These are phyloP conservation scores for Ceratocystis eucalypticola DNA, from an alignment of 2,329 filamentous ascomycete genomes.

Conservation along the genomic window DNA sequence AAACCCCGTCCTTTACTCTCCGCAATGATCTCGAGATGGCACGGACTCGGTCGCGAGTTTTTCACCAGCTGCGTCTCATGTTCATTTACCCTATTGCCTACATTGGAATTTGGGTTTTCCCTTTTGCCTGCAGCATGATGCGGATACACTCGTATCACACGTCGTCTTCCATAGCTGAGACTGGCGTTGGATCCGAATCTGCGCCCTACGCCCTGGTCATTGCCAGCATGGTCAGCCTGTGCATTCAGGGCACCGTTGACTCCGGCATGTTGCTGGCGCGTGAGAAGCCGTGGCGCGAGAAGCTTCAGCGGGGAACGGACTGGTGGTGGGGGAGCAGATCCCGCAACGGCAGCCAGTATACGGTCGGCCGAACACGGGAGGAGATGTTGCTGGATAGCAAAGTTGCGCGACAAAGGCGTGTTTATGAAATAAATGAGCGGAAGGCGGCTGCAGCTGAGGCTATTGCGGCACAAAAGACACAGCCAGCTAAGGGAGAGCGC, in stretches of 20 bases:
- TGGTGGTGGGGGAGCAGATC: slow-evolving; percentile 19
- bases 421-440: slow-evolving; percentile 32
- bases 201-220: slow-evolving; percentile 42
- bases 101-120: slow-evolving; percentile 56
- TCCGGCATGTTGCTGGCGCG: slow-evolving; percentile 53
- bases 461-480: slow-evolving; percentile 21
- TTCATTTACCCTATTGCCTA: slow-evolving; percentile 69
- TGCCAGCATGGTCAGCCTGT: slow-evolving; percentile 43
- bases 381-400: slow-evolving; percentile 40
- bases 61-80: slow-evolving; percentile 54
- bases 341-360: slow-evolving; percentile 18
- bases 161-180: slow-evolving; percentile 20
- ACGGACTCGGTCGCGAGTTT: slow-evolving; percentile 40
- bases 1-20: slow-evolving; percentile 12
- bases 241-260: slow-evolving; percentile 54
- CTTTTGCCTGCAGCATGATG: slow-evolving; percentile 51
- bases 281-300: slow-evolving; percentile 47
- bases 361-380: slow-evolving; percentile 36
- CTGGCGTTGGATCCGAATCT: slow-evolving; percentile 11
- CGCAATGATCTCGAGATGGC: slow-evolving; percentile 23
- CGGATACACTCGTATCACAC: slow-evolving; percentile 34
- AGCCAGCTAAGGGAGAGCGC: background rate
- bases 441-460: slow-evolving; percentile 8
- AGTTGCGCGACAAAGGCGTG: slow-evolving; percentile 35
- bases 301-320: slow-evolving; percentile 11